Conservation (phyloP, 495 filamentous ascomycete genomes). For the Podospora sp. region DNA sequence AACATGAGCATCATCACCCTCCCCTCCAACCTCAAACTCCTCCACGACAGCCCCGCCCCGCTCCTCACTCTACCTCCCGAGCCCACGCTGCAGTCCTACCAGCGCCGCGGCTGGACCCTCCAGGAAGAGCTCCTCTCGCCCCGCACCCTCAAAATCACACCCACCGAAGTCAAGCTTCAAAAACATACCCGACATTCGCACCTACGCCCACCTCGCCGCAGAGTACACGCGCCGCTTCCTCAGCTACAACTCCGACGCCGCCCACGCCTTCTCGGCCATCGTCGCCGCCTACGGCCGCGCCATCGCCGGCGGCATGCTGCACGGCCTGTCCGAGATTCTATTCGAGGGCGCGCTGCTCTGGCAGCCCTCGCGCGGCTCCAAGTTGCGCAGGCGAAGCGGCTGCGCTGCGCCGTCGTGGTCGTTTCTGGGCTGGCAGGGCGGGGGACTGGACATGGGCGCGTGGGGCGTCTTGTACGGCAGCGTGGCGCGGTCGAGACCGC, state of each 20-base stretch:
- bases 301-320: background rate
- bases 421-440: conserved; percentile 5
- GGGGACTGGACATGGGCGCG: background rate
- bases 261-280: conserved; percentile 1
- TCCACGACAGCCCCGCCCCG: conserved; percentile 1
- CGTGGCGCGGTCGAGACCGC: background rate
- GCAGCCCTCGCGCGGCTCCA: background rate
- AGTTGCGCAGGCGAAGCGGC: background rate
- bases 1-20: no score
- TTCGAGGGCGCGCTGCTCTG: conserved; percentile 9
- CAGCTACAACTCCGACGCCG: conserved; percentile 1
- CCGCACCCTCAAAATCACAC: background rate
- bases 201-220: conserved; percentile 1
- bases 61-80: background rate
- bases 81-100: background rate
- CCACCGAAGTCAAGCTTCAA: conserved; percentile 3
- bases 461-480: background rate
- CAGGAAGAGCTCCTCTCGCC: conserved; percentile 1
- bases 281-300: background rate
- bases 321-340: conserved; percentile 7
- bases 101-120: conserved; percentile 3
- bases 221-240: conserved; percentile 4
- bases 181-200: conserved; percentile 1
- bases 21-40: background rate
- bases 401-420: background rate